Base-by-base conservation (phyloP, 306 rosid species). In the Prunus mongolica region DNA sequence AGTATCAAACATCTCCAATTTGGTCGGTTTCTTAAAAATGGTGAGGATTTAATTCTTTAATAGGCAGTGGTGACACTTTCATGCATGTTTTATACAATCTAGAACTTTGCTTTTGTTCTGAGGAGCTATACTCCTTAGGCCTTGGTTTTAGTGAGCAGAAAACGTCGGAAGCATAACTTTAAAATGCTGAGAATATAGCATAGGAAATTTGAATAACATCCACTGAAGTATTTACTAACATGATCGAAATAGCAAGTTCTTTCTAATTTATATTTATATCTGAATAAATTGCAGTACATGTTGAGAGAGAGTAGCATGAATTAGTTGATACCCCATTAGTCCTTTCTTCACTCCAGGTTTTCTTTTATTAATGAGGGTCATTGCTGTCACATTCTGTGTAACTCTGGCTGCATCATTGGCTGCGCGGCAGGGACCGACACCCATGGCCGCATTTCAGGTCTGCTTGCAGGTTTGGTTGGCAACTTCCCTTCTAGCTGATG, bases 401-500 rank as follows among this genome's bases (percentile, higher is more conserved):
- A 94, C 98, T 0, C 85, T 94, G 70, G 88, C 96, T 47, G 96
- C 97, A 30, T 94, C 98, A 8, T 78, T 94, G 82, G 93, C 98
- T 71, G 98, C 98, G 69, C 90, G 95, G 19, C 87, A 84, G 54
- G 98, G 98, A 66, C 2, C 98, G 18, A 92, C 91, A 57, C 84
- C 93, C 49, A 94, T 94, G 98, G 98, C 98, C 30, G 98, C 98
- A 66, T 94, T 91, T 86, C 98, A 94, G 83, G 93, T 94, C 67
- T 94, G 97, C 82, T 83, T 94, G 82, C 98, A 94, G 83, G 81
- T 94, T 84, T 94, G 98, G 98, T 74, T 94, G 88, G 88, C 98
- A 58, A 88, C 87, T 56, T 94, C 98, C 60, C 96, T 94, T 85
- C 93, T 94, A 50, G 95, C 98, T 1, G 98, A 94, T 67, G 98